Evolutionary conservation across 371 early-diverging fungal genomes (phyloP), one percentile per base, ranked within the genome.

Genomic region (Lichtheimia hyalospora): DNA sequence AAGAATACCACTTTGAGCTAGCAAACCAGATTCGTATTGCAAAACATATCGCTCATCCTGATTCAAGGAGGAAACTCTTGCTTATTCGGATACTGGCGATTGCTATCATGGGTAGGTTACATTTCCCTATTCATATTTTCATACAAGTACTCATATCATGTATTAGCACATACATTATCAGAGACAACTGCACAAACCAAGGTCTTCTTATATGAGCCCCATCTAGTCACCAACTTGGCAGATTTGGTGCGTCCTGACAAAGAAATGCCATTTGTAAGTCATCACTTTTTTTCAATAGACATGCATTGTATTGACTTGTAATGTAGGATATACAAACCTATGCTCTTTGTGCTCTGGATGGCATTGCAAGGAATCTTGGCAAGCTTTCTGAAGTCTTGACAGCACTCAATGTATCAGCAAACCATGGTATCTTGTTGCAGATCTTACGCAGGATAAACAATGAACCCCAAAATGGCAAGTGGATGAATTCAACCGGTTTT

Each of bases 321-420:
- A n/a, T n/a, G n/a, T 39, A 10, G 18, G 16, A 6, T 52, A 73
- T 93, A 28, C 93, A 93, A 80, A 87, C 92, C 2, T 89, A 86
- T 18, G 87, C 89, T 4, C 65, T 96, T 10, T 84, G 85, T 63
- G 90, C 91, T 12, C 67, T 98, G 49, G 96, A 95, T 64, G 91
- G 87, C 25, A 76, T 98, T 52, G 82, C 91, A 25, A 85, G 89
- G 59, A 86, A 92, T 61, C 84, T 93, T 53, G 72, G 73, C 48
- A 88, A 89, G 58, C 76, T 93, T 0, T 72, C 81, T n/a, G 95
- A 93, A 44, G 91, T 95, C 0, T 73, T 95, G 18, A 83, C 89
- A 6, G 92, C 95, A 0, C 71, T 96, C 53, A 95, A 95, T 63
- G 95, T 94, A 0, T 91, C 93, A 2, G 95, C 95, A 2, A 96